phyloP scores from a whole-genome alignment of 768 basidiomycete species.

The Cystobasidium tubakii region DNA sequence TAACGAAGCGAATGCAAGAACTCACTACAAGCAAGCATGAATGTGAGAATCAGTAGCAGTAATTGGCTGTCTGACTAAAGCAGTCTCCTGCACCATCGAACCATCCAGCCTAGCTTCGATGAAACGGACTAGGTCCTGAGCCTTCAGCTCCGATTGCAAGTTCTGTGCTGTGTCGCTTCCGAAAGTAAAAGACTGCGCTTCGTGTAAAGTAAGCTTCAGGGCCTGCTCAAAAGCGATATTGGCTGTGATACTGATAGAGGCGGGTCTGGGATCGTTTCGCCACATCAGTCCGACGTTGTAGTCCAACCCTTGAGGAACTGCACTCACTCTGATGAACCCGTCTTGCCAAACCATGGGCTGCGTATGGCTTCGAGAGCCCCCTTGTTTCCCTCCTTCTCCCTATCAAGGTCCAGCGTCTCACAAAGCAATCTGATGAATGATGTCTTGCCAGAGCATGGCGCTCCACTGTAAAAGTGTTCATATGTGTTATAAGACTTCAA shows the following conservation, averaged over 20 bases:
- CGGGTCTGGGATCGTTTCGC: neutral
- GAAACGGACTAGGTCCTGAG: neutral
- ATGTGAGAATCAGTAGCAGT: neutral
- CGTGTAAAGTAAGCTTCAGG: neutral
- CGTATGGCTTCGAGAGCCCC: neutral
- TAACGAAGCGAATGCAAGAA: no score
- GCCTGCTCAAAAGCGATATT: neutral
- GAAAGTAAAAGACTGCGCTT: neutral
- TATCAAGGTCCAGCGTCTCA: neutral
- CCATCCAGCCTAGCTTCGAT: neutral
- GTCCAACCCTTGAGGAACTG: no score
- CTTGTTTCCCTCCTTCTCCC: neutral
- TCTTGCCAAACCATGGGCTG: neutral
- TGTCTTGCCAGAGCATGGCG: slow-evolving; percentile 1
- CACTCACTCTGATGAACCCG: neutral
- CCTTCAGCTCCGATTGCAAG: neutral
- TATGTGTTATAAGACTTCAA: no score
- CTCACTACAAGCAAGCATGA: slow-evolving; percentile 21
- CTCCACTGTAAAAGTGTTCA: no score
- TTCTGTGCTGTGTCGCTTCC: neutral
- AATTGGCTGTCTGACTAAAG: neutral
- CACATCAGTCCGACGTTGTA: no score
- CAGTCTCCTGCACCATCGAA: slow-evolving; percentile 1
- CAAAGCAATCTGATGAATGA: slow-evolving; percentile 16
- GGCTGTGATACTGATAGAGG: neutral